Base-by-base conservation (phyloP, 164 flowering plant genomes). In the Brasenia schreberi region DNA sequence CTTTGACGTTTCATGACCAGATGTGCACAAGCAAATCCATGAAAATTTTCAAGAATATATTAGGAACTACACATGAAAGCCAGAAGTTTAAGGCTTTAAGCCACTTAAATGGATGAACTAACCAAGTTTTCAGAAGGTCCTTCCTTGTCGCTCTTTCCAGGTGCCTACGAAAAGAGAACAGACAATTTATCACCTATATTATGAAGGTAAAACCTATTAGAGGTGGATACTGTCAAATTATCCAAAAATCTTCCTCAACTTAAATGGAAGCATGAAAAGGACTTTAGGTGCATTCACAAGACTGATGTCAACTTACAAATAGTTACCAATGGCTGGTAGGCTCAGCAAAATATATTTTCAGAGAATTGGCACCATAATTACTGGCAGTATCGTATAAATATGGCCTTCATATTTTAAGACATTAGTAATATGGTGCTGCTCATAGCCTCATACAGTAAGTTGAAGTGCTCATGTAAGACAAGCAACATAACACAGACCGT, bases 91-190 rank as follows among this genome's bases (percentile, higher is more conserved):
- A 49, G 56, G 4, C 16, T 49, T 14, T 49, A 49, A 49, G 56
- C 12, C 16, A 9, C 56, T 49, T 49, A 7, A 49, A 6, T 2
- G 10, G 16, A 49, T 49, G 56, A 49, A 84, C 94, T 77, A 43
- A 92, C 99, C 97, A 92, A 84, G 85, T 82, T 81, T 74, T 95
- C 99, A 61, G 91, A 82, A 18, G 89, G 87, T 66, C 81, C 69
- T 72, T 95, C 99, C 71, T 92, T 92, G 44, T 95, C 99, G 71
- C 66, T 87, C 73, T 92, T 95, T 62, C 97, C 99, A 18, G 97
- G 99, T 67, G 94, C 95, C 98, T 91, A 76, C 62, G 65, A 67
- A 61, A 19, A 61, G 12, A 49, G 16, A 49, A 49, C 56, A 49
- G 56, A 49, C 16, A 33, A 33, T 49, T 9, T 14, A 49, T 49